Percentiles rank a stretch among this genome's conserved stretches.
These are phyloP conservation scores for Blastobotrys chiropterorum DNA, from an alignment of 805 yeast genomes.

Conservation along the genomic window DNA sequence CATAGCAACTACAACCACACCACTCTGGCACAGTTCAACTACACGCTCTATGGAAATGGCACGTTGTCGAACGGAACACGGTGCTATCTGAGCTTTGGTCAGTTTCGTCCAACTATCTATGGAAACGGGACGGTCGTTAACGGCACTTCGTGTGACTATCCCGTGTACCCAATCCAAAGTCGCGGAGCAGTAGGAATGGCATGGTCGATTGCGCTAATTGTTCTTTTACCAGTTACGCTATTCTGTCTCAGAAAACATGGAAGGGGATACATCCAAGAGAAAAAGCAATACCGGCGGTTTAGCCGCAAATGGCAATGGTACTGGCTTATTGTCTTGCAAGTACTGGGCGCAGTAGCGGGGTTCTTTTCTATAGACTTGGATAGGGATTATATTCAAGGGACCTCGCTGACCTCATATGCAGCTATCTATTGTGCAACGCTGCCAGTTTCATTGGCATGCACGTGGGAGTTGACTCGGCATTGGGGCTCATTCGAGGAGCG, in stretches of 20 bases:
- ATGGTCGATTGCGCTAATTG: conserved; percentile 18
- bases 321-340: conserved; percentile 24
- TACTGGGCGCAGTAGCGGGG: conserved; percentile 24
- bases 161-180: conserved; percentile 18
- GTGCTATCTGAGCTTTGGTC: conserved; percentile 25
- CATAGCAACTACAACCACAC: conserved; percentile 19
- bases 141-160: conserved; percentile 21
- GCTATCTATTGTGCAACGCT: conserved; percentile 20
- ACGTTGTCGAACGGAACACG: conserved; percentile 25
- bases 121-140: conserved; percentile 22
- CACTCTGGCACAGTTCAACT: conserved; percentile 17
- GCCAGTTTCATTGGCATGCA: conserved; percentile 19
- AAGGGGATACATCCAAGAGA: conserved; percentile 14
- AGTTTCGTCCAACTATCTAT: conserved; percentile 18
- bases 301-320: conserved; percentile 29
- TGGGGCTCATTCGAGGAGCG: conserved; percentile 29
- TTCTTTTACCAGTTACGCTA: conserved; percentile 21
- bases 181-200: conserved; percentile 25
- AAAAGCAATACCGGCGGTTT: conserved; percentile 19
- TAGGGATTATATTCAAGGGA: conserved; percentile 25
- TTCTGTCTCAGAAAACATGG: conserved; percentile 26
- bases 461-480: conserved; percentile 26
- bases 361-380: conserved; percentile 27
- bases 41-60: conserved; percentile 24
- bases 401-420: conserved; percentile 20